Conservation (phyloP, 2,329 filamentous ascomycete genomes). For the Botryotinia globosa region DNA sequence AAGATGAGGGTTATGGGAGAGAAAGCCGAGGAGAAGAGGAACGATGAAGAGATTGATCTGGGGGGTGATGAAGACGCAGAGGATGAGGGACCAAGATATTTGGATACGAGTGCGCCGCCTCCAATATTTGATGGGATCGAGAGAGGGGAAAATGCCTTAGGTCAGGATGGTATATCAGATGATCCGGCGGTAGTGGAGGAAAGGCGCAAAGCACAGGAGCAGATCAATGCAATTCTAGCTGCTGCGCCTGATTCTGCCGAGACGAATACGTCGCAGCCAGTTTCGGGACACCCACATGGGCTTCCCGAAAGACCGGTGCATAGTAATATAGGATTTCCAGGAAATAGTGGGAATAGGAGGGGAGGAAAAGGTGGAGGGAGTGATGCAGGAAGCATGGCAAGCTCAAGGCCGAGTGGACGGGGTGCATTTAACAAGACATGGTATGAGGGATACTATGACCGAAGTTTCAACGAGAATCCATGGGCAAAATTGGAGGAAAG, state of each 20-base stretch:
- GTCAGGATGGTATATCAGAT: conserved; percentile 13
- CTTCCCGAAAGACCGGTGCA: conserved; percentile 23
- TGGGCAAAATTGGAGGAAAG: conserved; percentile 59
- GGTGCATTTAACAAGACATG: conserved; percentile 49
- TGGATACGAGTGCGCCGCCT: conserved; percentile 32
- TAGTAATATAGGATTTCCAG: conserved; percentile 25
- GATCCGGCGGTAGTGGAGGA: conserved; percentile 23
- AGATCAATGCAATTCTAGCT: conserved; percentile 34
- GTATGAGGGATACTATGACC: conserved; percentile 68
- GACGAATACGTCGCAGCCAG: conserved; percentile 8
- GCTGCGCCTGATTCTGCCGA: conserved; percentile 18
- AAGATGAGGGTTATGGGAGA: conserved; percentile 32
- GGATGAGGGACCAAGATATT: conserved; percentile 25
- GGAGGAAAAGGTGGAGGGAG: conserved; percentile 15
- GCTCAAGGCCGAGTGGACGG: conserved; percentile 22
- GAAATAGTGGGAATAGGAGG: conserved; percentile 3
- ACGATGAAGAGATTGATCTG: conserved; percentile 32
- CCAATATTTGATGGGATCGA: conserved; percentile 36
- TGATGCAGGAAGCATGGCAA: conserved; percentile 23
- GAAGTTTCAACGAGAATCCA: conserved; percentile 67
- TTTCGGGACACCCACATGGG: neutral
- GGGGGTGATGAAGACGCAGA: conserved; percentile 25
- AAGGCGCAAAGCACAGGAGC: conserved; percentile 29
- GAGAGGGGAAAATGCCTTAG: neutral
- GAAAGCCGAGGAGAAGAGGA: conserved; percentile 17